Conservation (phyloP, 441 rosid genomes). For the Erodium texanum region DNA sequence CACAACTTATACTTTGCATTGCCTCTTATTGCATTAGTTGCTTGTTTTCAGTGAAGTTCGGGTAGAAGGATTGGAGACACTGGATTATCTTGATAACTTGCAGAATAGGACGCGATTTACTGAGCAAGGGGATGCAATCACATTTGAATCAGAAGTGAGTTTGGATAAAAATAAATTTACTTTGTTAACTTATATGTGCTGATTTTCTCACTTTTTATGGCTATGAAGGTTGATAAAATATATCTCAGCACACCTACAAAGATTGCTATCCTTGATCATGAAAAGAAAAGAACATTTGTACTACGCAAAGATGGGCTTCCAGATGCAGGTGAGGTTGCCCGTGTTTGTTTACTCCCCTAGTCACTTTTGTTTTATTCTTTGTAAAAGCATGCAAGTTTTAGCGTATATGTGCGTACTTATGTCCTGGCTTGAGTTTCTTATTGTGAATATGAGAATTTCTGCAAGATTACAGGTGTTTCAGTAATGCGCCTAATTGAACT, state of each 20-base stretch:
- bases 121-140: conserved; percentile 93
- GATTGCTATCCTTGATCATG: conserved; percentile 84
- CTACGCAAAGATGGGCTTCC: conserved; percentile 89
- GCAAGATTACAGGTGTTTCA: not conserved
- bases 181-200: not conserved
- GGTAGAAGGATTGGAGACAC: conserved; percentile 87
- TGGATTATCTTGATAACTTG: conserved; percentile 85
- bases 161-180: conserved; percentile 10
- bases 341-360: conserved; percentile 2
- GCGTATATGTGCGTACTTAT: not conserved
- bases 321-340: conserved; percentile 60
- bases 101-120: conserved; percentile 75
- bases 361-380: not conserved
- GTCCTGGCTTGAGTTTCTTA: not conserved
- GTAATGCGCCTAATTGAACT: not conserved
- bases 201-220: conserved; percentile 11
- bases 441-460: not conserved
- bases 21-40: conserved; percentile 19
- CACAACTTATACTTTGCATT: not conserved
- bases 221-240: conserved; percentile 61
- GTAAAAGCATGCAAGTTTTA: not conserved
- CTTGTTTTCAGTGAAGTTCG: conserved; percentile 73
- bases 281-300: conserved; percentile 83
- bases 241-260: conserved; percentile 83
- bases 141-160: conserved; percentile 82